Conservation (phyloP, 495 filamentous ascomycete genomes). For the Hypoxylon rickii region DNA sequence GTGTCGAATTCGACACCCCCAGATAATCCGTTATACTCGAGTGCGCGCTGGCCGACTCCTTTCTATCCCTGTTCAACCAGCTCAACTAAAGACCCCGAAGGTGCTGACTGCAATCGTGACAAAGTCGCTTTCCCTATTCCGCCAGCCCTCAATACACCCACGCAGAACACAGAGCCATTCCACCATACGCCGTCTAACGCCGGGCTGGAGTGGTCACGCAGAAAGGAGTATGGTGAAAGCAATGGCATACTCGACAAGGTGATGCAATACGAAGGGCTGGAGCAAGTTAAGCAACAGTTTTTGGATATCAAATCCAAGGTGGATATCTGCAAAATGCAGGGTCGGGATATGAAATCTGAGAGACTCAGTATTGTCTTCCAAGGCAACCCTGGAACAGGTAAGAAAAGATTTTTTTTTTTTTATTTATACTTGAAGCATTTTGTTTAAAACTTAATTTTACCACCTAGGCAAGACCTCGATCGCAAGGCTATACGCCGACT, state of each 20-base stretch:
- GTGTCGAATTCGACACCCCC: too few relatives aligned
- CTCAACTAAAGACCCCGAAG: too few relatives aligned
- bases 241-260: conserved; percentile 57
- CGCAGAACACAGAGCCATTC: too few relatives aligned
- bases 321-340: conserved; percentile 60
- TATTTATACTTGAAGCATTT: conserved; percentile 36
- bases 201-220: not conserved
- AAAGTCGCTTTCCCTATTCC: too few relatives aligned
- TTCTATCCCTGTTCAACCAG: too few relatives aligned
- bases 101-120: too few relatives aligned
- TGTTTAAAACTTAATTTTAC: too few relatives aligned
- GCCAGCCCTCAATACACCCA: too few relatives aligned
- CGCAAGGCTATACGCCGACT: conserved; percentile 69
- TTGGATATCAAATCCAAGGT: conserved; percentile 67
- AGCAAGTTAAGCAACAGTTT: conserved; percentile 66
- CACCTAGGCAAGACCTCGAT: conserved; percentile 83
- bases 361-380: conserved; percentile 65
- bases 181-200: too few relatives aligned
- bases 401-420: conserved; percentile 2
- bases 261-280: conserved; percentile 72
- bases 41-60: too few relatives aligned
- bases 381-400: conserved; percentile 81
- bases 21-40: too few relatives aligned
- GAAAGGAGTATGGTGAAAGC: not conserved
- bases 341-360: conserved; percentile 56